phyloP scores from a whole-genome alignment of 2,329 filamentous ascomycete genomes.

The Fusarium annulatum region DNA sequence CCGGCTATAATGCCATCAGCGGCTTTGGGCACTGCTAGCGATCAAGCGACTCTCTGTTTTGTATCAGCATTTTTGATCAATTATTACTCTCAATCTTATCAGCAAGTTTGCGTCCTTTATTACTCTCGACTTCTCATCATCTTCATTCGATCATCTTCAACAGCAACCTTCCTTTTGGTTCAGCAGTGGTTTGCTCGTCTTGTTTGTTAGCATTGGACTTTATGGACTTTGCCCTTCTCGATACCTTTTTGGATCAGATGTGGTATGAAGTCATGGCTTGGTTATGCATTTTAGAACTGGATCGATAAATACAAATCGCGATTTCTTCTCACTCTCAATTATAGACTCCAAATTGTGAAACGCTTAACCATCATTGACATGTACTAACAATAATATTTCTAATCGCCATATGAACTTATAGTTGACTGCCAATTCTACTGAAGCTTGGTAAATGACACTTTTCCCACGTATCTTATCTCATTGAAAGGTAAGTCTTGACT shows the following conservation, averaged over 20 bases:
- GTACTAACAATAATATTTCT: fast-evolving
- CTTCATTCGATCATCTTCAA: background rate
- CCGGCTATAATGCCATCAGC: background rate
- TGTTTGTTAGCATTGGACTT: background rate
- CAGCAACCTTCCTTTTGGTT: background rate
- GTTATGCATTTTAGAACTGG: no score
- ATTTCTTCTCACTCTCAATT: no score
- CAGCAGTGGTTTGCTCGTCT: background rate
- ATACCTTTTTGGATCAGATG: background rate
- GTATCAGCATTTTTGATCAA: background rate
- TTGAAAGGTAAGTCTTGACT: background rate
- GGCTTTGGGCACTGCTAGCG: background rate
- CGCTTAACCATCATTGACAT: fast-evolving
- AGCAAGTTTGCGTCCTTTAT: background rate
- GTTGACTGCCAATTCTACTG: background rate
- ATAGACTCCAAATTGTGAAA: background rate
- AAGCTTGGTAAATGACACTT: background rate
- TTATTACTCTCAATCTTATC: background rate
- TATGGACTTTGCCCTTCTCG: background rate
- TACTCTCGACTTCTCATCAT: background rate
- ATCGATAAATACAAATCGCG: no score
- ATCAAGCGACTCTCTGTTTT: background rate
- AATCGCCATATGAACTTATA: background rate
- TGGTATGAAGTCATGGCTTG: background rate
- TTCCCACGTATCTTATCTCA: background rate